Percentiles rank a stretch among this genome's conserved stretches.
These are phyloP conservation scores for Crithidia sp. DNA, from an alignment of 208 protist genomes.

Conservation along the genomic window DNA sequence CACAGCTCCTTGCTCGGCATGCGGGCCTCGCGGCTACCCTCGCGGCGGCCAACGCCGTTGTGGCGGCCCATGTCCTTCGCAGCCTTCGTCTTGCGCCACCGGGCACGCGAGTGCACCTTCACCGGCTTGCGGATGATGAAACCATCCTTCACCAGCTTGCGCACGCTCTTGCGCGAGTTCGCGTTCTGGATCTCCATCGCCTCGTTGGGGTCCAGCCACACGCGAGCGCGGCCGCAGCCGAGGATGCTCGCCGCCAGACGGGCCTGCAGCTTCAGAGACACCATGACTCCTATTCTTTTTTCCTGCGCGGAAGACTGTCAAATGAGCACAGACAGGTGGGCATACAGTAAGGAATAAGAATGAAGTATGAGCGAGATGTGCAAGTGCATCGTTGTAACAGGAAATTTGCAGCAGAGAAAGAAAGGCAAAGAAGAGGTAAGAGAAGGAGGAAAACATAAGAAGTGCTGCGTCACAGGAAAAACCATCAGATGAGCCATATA, in stretches of 20 bases:
- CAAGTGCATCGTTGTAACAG: no score
- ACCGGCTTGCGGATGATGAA: conserved; percentile 97
- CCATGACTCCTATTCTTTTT: conserved; percentile 23
- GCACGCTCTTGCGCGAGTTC: conserved; percentile 96
- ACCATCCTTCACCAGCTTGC: conserved; percentile 97
- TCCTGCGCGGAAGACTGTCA: conserved; percentile 5
- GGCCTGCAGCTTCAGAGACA: conserved; percentile 96
- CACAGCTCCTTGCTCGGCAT: conserved; percentile 97
- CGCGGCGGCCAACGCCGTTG: conserved; percentile 94
- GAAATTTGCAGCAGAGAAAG: no score
- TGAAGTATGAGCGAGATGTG: no score
- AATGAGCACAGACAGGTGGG: not conserved
- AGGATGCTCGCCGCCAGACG: conserved; percentile 98
- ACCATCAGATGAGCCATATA: no score
- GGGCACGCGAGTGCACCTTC: conserved; percentile 96
- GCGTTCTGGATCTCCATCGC: conserved; percentile 96
- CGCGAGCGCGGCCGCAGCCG: conserved; percentile 96
- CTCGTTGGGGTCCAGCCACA: conserved; percentile 99
- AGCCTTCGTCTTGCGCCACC: conserved; percentile 85
- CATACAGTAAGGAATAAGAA: no score
- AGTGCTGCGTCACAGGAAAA: no score
- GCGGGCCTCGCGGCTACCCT: conserved; percentile 97
- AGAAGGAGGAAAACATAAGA: no score
- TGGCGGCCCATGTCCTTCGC: conserved; percentile 96
- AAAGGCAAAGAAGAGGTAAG: no score